Evolutionary conservation across 148 eudicot genomes (phyloP).

Genomic region (Beta vulgaris): DNA sequence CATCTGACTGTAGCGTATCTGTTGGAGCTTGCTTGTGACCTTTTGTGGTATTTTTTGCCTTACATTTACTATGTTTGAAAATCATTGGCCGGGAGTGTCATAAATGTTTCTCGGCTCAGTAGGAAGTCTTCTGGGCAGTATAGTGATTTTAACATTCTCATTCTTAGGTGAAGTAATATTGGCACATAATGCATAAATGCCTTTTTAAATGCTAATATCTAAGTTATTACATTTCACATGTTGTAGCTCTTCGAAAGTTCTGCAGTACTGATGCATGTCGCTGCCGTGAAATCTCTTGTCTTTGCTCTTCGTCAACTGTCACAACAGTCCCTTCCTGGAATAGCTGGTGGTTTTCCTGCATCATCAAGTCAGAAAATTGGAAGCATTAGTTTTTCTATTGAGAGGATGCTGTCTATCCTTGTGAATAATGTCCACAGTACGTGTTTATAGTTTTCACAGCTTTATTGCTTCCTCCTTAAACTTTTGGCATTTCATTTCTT

Average conservation of each 20-base stretch:
- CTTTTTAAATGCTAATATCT: conserved; percentile 9
- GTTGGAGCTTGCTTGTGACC: conserved; percentile 2
- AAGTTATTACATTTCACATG: conserved; percentile 25
- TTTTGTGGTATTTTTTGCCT: not conserved
- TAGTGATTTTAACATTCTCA: conserved; percentile 86
- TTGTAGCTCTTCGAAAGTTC: conserved; percentile 92
- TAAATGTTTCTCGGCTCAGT: conserved; percentile 64
- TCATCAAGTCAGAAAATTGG: conserved; percentile 76
- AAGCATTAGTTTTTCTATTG: conserved; percentile 87
- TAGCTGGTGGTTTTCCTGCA: conserved; percentile 51
- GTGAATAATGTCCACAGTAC: conserved; percentile 87
- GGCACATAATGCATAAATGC: not conserved
- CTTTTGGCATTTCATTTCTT: no score
- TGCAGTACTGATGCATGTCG: conserved; percentile 76
- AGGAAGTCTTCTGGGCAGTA: conserved; percentile 86
- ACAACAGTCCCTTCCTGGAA: conserved; percentile 69
- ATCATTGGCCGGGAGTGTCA: conserved; percentile 93
- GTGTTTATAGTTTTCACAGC: conserved; percentile 34
- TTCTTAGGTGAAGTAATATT: conserved; percentile 63
- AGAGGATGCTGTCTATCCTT: conserved; percentile 84
- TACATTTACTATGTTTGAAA: not conserved
- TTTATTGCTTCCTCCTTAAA: no score
- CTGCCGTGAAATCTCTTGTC: conserved; percentile 92
- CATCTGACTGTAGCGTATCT: not conserved
- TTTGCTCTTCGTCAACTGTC: conserved; percentile 89